Evolutionary conservation across 2,329 filamentous ascomycete species (phyloP), one percentile per base, ranked within the genome.

Genomic region (Arthrobotrys megalospora): DNA sequence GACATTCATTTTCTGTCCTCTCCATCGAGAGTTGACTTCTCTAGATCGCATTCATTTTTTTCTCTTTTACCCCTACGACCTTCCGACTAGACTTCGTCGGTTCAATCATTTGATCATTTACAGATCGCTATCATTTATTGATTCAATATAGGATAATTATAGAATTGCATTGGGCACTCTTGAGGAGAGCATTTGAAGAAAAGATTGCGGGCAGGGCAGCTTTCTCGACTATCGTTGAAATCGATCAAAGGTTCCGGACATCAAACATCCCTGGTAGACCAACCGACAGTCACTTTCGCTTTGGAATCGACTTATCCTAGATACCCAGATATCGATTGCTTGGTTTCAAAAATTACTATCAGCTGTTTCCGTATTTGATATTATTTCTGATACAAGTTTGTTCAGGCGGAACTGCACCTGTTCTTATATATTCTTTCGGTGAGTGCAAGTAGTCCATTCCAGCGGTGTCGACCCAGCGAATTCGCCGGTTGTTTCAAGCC

Each of bases 1-100:
- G 72, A 77, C 72, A 45, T 78, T 77, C 67, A 7, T 77, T 77
- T 78, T 32, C 41, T 60, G 75, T 67, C 66, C 68, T 77, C 73
- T 67, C 43, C 48, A 62, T 77, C 62, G 52, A 63, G 75, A 78
- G 67, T 78, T 72, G 67, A 58, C 45, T 77, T 60, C 66, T 66
- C 62, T 72, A 78, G 67, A 78, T 67, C 48, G 67, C 75, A 68
- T 64, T 78, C 75, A 28, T 28, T 28, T 28, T 28, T 28, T 28
- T 28, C 5, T 28, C 10, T 72, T 77, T 78, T 63, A 12, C n/a
- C 19, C 55, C 19, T 24, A 78, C 67, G 66, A 67, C 66, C 66
- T 55, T 21, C 65, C 72, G 52, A 55, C 67, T 67, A 67, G 60
- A 60, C 60, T 71, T 64, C 8, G 43, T 58, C 62, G 41, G 7